These are phyloP conservation scores for Erigeron canadensis DNA, from an alignment of 129 eudicot species.

Conservation along the genomic window DNA sequence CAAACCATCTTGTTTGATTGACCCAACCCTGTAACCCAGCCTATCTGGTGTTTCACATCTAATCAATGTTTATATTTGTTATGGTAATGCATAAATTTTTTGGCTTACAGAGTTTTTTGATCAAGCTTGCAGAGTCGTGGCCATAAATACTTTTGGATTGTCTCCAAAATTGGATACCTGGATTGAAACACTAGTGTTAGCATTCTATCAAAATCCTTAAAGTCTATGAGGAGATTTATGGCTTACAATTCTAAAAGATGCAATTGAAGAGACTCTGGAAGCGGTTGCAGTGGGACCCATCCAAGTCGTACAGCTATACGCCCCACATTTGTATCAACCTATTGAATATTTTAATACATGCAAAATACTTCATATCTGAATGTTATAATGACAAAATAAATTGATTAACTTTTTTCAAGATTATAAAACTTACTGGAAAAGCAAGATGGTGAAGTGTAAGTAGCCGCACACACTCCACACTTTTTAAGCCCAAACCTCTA, in stretches of 20 bases:
- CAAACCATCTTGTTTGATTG: not conserved
- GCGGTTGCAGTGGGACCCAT: slow-evolving; percentile 94
- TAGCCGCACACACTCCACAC: slow-evolving; percentile 92
- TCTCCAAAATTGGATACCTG: slow-evolving; percentile 85
- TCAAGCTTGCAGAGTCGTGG: slow-evolving; percentile 93
- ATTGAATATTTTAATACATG: slow-evolving; percentile 22
- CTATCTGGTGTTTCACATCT: not conserved
- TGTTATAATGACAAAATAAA: not conserved
- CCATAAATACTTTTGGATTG: slow-evolving; percentile 88
- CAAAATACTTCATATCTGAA: not conserved
- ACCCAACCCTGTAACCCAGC: not conserved
- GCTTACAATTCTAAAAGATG: slow-evolving; percentile 84
- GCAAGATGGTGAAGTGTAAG: slow-evolving; percentile 90
- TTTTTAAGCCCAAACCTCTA: slow-evolving; percentile 81
- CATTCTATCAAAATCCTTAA: slow-evolving; percentile 1
- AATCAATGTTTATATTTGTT: not conserved
- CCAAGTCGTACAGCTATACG: slow-evolving; percentile 94
- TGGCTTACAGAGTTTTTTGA: slow-evolving; percentile 77
- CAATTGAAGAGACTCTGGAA: slow-evolving; percentile 83
- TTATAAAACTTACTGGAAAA: slow-evolving; percentile 67
- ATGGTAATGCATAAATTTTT: slow-evolving; percentile 2
- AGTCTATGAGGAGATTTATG: not conserved
- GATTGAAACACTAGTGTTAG: slow-evolving; percentile 16
- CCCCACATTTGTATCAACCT: slow-evolving; percentile 95
- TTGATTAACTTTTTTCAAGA: not conserved